These are phyloP conservation scores for Rubia tinctorum DNA, from an alignment of 305 asterid species.

Conservation along the genomic window DNA sequence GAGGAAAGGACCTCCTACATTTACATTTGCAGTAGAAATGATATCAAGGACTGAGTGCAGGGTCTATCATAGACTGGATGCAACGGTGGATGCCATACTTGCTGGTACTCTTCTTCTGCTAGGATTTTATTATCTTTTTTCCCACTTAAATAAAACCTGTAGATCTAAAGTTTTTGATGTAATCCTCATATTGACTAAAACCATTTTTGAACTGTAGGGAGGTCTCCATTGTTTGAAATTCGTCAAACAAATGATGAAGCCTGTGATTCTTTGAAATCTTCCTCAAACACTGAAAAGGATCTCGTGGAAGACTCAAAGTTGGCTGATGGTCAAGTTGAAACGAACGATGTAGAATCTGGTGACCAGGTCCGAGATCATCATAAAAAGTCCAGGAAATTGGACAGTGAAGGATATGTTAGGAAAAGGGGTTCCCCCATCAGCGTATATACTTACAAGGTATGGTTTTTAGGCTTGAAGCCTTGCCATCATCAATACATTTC, in stretches of 20 bases:
- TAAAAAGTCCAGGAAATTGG: slow-evolving; percentile 42
- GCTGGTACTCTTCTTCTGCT: slow-evolving; percentile 49
- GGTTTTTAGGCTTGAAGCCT: slow-evolving; percentile 12
- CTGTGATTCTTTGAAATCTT: slow-evolving; percentile 29
- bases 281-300: slow-evolving; percentile 30
- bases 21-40: slow-evolving; percentile 93
- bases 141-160: not conserved
- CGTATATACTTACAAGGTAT: slow-evolving; percentile 79
- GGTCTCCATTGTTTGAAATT: slow-evolving; percentile 78
- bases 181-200: slow-evolving; percentile 23
- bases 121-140: not conserved
- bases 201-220: slow-evolving; percentile 46
- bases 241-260: slow-evolving; percentile 53
- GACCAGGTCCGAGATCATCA: slow-evolving; percentile 39
- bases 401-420: slow-evolving; percentile 26
- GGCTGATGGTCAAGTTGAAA: slow-evolving; percentile 22
- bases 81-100: slow-evolving; percentile 85
- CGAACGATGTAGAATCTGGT: slow-evolving; percentile 28
- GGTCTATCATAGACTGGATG: slow-evolving; percentile 87
- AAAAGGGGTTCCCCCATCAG: slow-evolving; percentile 47
- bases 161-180: slow-evolving; percentile 7
- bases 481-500: slow-evolving; percentile 12
- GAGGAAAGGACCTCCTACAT: slow-evolving; percentile 97
- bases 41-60: slow-evolving; percentile 85
- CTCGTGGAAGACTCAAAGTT: slow-evolving; percentile 26